Conservation (phyloP, 2,329 filamentous ascomycete species). For the Beauveria scarabaeidicola region DNA sequence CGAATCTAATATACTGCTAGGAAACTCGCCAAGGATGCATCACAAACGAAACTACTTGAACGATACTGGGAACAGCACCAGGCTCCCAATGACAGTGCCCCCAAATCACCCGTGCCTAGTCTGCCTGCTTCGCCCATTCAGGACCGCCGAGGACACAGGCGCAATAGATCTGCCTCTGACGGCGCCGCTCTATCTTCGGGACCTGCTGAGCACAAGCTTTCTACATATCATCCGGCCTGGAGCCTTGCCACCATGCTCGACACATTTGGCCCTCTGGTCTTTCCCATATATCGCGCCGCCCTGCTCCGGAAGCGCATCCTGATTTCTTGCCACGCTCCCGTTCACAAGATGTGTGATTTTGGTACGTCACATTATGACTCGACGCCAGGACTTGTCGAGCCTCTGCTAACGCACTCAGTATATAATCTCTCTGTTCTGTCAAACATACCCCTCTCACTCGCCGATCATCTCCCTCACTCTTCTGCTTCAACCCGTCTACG, state of each 20-base stretch:
- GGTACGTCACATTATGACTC: slow-evolving; percentile 42
- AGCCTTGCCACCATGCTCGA: slow-evolving; percentile 71
- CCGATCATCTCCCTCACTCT: slow-evolving; percentile 57
- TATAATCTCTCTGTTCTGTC: slow-evolving; percentile 92
- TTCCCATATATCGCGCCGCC: slow-evolving; percentile 81
- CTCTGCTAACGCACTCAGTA: slow-evolving; percentile 44
- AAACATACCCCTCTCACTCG: slow-evolving; percentile 70
- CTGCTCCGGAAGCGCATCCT: slow-evolving; percentile 81
- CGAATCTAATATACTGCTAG: slow-evolving; percentile 22
- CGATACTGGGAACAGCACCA: slow-evolving; percentile 65
- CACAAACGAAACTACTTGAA: slow-evolving; percentile 56
- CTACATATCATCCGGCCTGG: slow-evolving; percentile 76
- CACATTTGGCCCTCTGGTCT: slow-evolving; percentile 82
- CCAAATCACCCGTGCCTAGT: slow-evolving; percentile 39
- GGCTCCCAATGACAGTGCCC: slow-evolving; percentile 18
- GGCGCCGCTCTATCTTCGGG: slow-evolving; percentile 45
- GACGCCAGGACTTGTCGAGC: slow-evolving; percentile 15
- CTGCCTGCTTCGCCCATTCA: slow-evolving; percentile 27
- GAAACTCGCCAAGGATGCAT: slow-evolving; percentile 55
- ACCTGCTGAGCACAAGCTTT: slow-evolving; percentile 57
- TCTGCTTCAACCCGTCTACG: slow-evolving; percentile 58
- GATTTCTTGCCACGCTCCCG: slow-evolving; percentile 76
- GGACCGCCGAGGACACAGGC: slow-evolving; percentile 36
- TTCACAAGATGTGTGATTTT: slow-evolving; percentile 80
- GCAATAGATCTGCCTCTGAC: slow-evolving; percentile 54